Conservation (phyloP, 495 filamentous ascomycete species). For the Aspergillus bridgeri region DNA sequence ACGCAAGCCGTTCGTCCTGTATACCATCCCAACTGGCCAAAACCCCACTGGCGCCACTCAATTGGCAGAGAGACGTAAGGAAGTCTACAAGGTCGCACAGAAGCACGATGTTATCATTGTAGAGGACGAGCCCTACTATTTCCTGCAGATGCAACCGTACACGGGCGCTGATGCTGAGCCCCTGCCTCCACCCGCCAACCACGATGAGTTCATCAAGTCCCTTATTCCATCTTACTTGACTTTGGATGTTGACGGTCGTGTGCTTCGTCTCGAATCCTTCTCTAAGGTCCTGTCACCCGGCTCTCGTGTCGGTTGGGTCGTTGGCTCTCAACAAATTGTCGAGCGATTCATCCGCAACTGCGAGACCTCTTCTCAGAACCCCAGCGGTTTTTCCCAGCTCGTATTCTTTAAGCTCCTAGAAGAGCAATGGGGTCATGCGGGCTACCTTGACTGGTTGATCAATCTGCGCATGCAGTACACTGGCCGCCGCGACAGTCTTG, state of each 20-base stretch:
- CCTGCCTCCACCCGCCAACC: slow-evolving; percentile 50
- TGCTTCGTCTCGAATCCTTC: slow-evolving; percentile 66
- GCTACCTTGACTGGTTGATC: slow-evolving; percentile 88
- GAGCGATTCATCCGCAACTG: slow-evolving; percentile 73
- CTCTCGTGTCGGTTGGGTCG: slow-evolving; percentile 60
- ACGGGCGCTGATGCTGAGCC: slow-evolving; percentile 48
- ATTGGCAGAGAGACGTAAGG: slow-evolving; percentile 55
- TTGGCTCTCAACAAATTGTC: slow-evolving; percentile 74
- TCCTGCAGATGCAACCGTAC: slow-evolving; percentile 92
- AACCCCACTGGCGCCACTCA: slow-evolving; percentile 95
- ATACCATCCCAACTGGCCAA: slow-evolving; percentile 64
- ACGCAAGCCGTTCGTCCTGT: slow-evolving; percentile 67
- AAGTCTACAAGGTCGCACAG: slow-evolving; percentile 70
- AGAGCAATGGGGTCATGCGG: slow-evolving; percentile 90
- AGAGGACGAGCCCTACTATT: slow-evolving; percentile 97
- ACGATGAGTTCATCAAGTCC: slow-evolving; percentile 57
- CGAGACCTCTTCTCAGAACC: slow-evolving; percentile 78
- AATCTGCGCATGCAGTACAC: slow-evolving; percentile 82
- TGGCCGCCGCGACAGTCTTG: slow-evolving; percentile 65
- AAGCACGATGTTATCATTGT: slow-evolving; percentile 85
- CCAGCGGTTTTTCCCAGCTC: slow-evolving; percentile 77
- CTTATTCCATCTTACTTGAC: slow-evolving; percentile 61
- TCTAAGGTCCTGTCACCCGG: slow-evolving; percentile 66
- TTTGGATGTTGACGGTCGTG: slow-evolving; percentile 63
- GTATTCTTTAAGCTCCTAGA: slow-evolving; percentile 86